Base-by-base conservation (phyloP, 139 green algal species). In the Tetradesmus lagerheimii region DNA sequence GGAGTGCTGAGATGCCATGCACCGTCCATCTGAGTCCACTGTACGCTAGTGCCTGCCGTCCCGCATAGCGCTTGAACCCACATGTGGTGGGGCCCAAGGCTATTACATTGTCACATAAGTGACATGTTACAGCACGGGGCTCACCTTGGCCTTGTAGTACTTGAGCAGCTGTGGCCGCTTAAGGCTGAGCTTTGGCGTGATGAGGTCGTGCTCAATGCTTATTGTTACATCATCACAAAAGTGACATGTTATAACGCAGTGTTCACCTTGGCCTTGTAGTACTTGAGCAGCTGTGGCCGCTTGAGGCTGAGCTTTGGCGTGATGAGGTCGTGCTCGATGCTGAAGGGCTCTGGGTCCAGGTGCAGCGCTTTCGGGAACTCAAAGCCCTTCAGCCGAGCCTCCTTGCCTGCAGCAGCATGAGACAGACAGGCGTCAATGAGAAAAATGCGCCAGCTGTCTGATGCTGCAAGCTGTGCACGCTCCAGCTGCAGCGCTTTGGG, bases 221-320 rank as follows among this genome's bases (percentile, higher is more conserved):
- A 57, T 57, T 57, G 45, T 57, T 57, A 57, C 45, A 57, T 18
- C 11, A 2, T 64, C 2, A 27, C 18, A n/a, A 8, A 67, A 31
- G 0, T 31, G 9, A 71, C 57, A 57, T 57, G 23, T 71, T 18
- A 71, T 4, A 71, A 81, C 67, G n/a, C 35, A 57, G 53, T 1
- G 34, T 87, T 57, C 25, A 94, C 80, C 88, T 91, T 41, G 35
- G 8, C 83, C 74, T 96, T 83, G 94, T 95, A 99, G 31, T 92
- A 80, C 91, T 96, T 94, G 62, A 94, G 92, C 88, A 99, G 95
- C 91, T 97, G 95, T 9, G 94, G 93, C 34, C 97, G 93, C 95
- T 99, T 99, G 64, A 99, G 94, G 92, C 98, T 98, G 92, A 98
- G 97, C 76, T 94, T 97, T 15, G 97, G 97, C 1, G 97, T 99